Conservation (phyloP, 2,329 filamentous ascomycete species). For the Dothidotthia symphoricarpi region DNA sequence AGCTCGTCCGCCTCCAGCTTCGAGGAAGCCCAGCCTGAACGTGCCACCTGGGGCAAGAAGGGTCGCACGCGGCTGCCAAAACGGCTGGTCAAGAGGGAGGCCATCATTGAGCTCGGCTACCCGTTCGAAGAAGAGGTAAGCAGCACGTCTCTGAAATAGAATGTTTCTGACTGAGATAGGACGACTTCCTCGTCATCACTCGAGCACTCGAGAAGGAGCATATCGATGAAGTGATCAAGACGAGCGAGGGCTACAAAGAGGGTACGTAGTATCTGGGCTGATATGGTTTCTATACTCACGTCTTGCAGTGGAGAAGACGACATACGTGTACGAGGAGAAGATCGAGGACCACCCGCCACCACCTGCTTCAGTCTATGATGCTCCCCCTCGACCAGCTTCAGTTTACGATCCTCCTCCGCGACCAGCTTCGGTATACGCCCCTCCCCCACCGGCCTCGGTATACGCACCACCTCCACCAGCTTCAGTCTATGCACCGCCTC, state of each 20-base stretch:
- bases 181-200: slow-evolving; percentile 75
- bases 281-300: slow-evolving; percentile 1
- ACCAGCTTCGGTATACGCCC: slow-evolving; percentile 2
- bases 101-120: slow-evolving; percentile 80
- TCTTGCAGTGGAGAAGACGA: slow-evolving; percentile 31
- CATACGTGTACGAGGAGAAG: slow-evolving; percentile 38
- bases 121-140: slow-evolving; percentile 82
- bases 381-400: slow-evolving; percentile 7
- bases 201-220: slow-evolving; percentile 85
- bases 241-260: slow-evolving; percentile 71
- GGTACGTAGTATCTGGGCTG: slow-evolving; percentile 31
- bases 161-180: slow-evolving; percentile 53
- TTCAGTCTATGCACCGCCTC: slow-evolving; percentile 8
- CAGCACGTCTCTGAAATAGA: background rate
- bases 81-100: slow-evolving; percentile 74
- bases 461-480: slow-evolving; percentile 24
- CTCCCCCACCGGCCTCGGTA: slow-evolving; percentile 13
- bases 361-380: slow-evolving; percentile 3
- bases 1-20: slow-evolving; percentile 46
- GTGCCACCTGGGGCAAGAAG: slow-evolving; percentile 52
- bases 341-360: slow-evolving; percentile 16
- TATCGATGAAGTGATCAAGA: slow-evolving; percentile 82
- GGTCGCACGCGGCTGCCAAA: slow-evolving; percentile 88
- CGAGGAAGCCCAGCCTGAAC: slow-evolving; percentile 39
- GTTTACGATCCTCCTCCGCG: slow-evolving; percentile 5